phyloP scores from a whole-genome alignment of 2,329 filamentous ascomycete genomes.

The Xylariaceae sp. region DNA sequence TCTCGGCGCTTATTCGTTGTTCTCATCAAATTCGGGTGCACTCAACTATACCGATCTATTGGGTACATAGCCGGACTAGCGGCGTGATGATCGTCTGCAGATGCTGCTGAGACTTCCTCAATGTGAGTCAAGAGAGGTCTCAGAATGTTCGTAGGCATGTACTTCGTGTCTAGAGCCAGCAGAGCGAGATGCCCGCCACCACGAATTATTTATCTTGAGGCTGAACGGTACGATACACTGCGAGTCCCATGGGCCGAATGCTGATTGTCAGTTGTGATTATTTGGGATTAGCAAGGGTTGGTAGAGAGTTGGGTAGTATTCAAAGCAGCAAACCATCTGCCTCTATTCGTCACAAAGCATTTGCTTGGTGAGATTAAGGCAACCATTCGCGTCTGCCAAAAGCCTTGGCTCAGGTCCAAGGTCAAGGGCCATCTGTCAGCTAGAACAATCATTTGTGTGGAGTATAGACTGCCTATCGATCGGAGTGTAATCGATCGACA shows the following conservation, averaged over 20 bases:
- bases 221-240: neutral
- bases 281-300: neutral
- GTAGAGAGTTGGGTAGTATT: too few relatives aligned
- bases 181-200: neutral
- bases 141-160: slow-evolving; percentile 1
- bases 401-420: too few relatives aligned
- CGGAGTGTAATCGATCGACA: too few relatives aligned
- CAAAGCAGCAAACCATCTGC: too few relatives aligned
- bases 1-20: neutral
- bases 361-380: too few relatives aligned
- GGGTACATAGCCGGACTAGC: neutral
- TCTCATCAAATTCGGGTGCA: neutral
- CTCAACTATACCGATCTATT: slow-evolving; percentile 1
- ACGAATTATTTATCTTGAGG: slow-evolving; percentile 7
- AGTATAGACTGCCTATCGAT: too few relatives aligned
- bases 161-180: neutral
- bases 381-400: too few relatives aligned
- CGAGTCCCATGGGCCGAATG: neutral
- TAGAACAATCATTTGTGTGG: too few relatives aligned
- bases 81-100: neutral
- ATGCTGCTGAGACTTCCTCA: slow-evolving; percentile 2
- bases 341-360: too few relatives aligned
- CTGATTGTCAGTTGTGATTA: too few relatives aligned
- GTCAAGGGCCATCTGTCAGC: too few relatives aligned
- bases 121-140: slow-evolving; percentile 10